A percentile compares a stretch with the other conserved stretches of the same genome.
Evolutionary conservation across 2,329 filamentous ascomycete genomes (phyloP).

Genomic region (Claviceps sp.): DNA sequence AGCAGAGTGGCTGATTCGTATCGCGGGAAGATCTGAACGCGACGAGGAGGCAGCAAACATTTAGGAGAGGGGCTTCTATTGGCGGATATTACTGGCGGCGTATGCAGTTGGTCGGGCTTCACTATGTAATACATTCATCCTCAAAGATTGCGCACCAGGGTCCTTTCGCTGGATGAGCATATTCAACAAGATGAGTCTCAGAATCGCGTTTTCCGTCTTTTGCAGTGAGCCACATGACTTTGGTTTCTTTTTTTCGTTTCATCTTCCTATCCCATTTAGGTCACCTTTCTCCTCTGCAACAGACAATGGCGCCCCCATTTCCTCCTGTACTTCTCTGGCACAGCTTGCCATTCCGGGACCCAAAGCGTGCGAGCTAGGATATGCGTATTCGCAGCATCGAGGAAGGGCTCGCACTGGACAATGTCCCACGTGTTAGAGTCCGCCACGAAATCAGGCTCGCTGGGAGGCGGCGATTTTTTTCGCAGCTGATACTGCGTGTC

Average conservation of each 20-base stretch:
- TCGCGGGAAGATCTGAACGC: too few relatives aligned
- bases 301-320: constrained; percentile 87
- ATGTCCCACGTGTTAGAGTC: constrained; percentile 66
- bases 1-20: too few relatives aligned
- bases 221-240: too few relatives aligned
- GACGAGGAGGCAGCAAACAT: too few relatives aligned
- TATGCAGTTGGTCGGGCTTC: too few relatives aligned
- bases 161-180: too few relatives aligned
- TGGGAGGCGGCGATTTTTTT: constrained; percentile 36
- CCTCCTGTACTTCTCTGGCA: constrained; percentile 57
- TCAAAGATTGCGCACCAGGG: too few relatives aligned
- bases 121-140: too few relatives aligned
- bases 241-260: not conserved
- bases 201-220: too few relatives aligned
- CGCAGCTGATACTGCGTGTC: constrained; percentile 67
- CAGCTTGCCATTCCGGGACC: constrained; percentile 57
- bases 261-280: not conserved
- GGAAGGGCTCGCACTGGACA: constrained; percentile 62
- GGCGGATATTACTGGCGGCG: too few relatives aligned
- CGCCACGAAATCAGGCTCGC: constrained; percentile 69
- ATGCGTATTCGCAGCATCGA: constrained; percentile 65
- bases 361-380: constrained; percentile 66
- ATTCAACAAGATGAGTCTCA: too few relatives aligned
- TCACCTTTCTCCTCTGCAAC: constrained; percentile 35
- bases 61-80: too few relatives aligned